A percentile compares a stretch with the other conserved stretches of the same genome.
Evolutionary conservation across 371 early-diverging fungal genomes (phyloP).

Genomic region (Rhizopus sp.): DNA sequence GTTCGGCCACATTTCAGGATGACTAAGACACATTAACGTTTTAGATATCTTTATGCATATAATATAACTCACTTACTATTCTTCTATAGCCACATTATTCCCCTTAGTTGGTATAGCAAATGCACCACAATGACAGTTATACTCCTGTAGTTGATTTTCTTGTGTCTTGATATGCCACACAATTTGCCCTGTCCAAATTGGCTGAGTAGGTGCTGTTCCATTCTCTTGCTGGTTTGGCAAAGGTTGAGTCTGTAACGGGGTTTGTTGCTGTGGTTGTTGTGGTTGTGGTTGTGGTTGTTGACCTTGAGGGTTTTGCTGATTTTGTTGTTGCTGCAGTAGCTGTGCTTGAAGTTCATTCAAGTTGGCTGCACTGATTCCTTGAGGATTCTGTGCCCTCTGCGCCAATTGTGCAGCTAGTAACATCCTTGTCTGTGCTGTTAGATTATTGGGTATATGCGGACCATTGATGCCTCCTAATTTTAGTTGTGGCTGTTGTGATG

Average conservation of each 20-base stretch:
- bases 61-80: conserved; percentile 48
- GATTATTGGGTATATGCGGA: conserved; percentile 27
- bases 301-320: conserved; percentile 12
- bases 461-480: conserved; percentile 13
- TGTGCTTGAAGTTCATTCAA: conserved; percentile 22
- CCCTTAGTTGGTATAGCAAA: conserved; percentile 49
- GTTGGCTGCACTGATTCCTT: conserved; percentile 10
- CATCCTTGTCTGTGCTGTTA: conserved; percentile 28
- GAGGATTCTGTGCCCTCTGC: conserved; percentile 20
- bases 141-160: conserved; percentile 45
- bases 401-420: conserved; percentile 27
- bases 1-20: conserved; percentile 54
- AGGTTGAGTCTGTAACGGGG: conserved; percentile 31
- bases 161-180: conserved; percentile 54
- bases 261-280: conserved; percentile 31
- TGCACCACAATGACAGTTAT: conserved; percentile 50
- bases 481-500: conserved; percentile 7
- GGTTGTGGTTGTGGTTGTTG: not conserved
- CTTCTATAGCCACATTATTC: conserved; percentile 40
- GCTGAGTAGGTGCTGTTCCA: conserved; percentile 30
- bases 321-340: conserved; percentile 12
- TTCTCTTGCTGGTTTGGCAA: conserved; percentile 30
- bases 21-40: conserved; percentile 17
- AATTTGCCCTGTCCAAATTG: conserved; percentile 61
- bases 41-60: not conserved